These are phyloP conservation scores for Xylaria intraflava DNA, from an alignment of 495 filamentous ascomycete genomes.

Conservation along the genomic window DNA sequence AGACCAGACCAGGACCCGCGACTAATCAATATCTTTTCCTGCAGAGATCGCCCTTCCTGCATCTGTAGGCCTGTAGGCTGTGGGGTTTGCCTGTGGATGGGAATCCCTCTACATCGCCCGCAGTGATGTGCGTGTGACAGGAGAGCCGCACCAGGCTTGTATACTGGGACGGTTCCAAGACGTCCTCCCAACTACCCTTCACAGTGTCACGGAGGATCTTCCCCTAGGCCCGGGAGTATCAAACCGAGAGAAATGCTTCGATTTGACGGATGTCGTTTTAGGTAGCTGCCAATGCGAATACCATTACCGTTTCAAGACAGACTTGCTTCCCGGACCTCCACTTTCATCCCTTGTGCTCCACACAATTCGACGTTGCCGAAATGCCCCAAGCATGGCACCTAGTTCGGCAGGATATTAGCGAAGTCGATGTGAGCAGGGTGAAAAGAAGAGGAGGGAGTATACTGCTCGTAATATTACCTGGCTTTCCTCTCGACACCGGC, in stretches of 20 bases:
- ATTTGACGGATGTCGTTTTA: conserved; percentile 13
- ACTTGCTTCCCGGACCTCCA: conserved; percentile 29
- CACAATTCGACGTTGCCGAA: conserved; percentile 14
- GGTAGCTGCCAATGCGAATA: conserved; percentile 3
- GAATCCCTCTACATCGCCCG: conserved; percentile 3
- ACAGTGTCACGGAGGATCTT: neutral
- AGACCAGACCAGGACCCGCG: neutral
- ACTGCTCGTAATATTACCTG: conserved; percentile 15
- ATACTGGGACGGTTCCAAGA: neutral
- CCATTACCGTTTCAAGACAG: conserved; percentile 17
- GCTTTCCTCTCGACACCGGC: conserved; percentile 3
- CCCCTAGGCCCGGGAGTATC: neutral
- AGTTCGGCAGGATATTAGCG: neutral
- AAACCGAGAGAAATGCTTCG: conserved; percentile 1
- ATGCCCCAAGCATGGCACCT: conserved; percentile 8
- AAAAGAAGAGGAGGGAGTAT: conserved; percentile 6
- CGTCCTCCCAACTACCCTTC: neutral
- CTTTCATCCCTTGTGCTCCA: conserved; percentile 24
- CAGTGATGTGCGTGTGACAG: conserved; percentile 3
- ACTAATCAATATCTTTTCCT: neutral
- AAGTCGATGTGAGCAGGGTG: neutral
- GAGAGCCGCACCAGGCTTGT: conserved; percentile 6
- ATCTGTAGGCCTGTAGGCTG: neutral
- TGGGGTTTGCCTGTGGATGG: conserved; percentile 2
- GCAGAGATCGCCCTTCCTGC: neutral